These are phyloP conservation scores for Heterobasidion annosum DNA, from an alignment of 1,284 basidiomycete genomes.

Conservation along the genomic window DNA sequence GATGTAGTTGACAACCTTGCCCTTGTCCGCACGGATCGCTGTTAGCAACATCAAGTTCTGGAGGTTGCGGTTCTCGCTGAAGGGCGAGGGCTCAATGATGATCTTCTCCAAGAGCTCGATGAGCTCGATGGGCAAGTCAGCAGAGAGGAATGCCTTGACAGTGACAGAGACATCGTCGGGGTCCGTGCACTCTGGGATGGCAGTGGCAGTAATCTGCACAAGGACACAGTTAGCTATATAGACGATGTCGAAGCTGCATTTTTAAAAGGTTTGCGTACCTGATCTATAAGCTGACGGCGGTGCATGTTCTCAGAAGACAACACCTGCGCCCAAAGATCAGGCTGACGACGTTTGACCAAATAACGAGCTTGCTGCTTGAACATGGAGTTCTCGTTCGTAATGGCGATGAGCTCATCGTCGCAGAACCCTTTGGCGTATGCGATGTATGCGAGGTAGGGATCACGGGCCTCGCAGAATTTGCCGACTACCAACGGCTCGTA, in stretches of 20 bases:
- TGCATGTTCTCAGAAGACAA: constrained; percentile 87
- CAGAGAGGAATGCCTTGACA: constrained; percentile 97
- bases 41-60: constrained; percentile 95
- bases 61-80: constrained; percentile 94
- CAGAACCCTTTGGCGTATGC: constrained; percentile 99
- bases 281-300: constrained; percentile 92
- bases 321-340: constrained; percentile 96
- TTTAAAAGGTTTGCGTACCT: constrained; percentile 39
- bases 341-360: constrained; percentile 91
- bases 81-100: constrained; percentile 93
- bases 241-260: constrained; percentile 1
- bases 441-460: constrained; percentile 98
- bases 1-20: constrained; percentile 98
- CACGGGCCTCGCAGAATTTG: constrained; percentile 98
- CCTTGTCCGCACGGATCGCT: constrained; percentile 96
- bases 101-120: constrained; percentile 99
- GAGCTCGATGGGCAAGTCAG: constrained; percentile 94
- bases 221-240: neutral
- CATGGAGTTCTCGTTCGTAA: constrained; percentile 99
- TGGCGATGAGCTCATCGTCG: constrained; percentile 94
- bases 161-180: constrained; percentile 98
- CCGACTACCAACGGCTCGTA: constrained; percentile 97
- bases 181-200: constrained; percentile 95
- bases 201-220: constrained; percentile 78
- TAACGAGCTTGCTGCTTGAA: constrained; percentile 99